Conservation (phyloP, 176 grass and related monocot genomes). For the Leersia perrieri region DNA sequence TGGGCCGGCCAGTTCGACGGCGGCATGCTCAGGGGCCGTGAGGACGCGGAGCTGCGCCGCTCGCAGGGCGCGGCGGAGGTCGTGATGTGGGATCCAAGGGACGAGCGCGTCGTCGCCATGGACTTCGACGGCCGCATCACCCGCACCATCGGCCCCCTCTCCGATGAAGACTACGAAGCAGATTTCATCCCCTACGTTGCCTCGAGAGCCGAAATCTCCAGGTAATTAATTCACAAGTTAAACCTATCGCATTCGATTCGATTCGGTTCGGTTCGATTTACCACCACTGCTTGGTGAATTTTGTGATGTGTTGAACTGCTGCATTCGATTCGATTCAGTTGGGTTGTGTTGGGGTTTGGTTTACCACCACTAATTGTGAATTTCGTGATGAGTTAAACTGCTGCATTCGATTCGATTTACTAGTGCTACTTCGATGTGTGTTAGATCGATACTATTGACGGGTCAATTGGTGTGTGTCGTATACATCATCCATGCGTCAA, state of each 20-base stretch:
- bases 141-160: not conserved
- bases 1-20: not conserved
- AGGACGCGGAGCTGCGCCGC: conserved; percentile 20
- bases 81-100: conserved; percentile 27
- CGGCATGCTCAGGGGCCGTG: not conserved
- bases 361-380: no score
- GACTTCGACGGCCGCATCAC: conserved; percentile 30
- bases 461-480: no score
- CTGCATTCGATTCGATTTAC: no score
- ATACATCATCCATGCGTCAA: no score
- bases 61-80: conserved; percentile 44
- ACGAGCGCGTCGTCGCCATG: conserved; percentile 29
- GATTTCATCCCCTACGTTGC: conserved; percentile 63
- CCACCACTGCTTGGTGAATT: not conserved
- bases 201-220: conserved; percentile 29
- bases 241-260: not conserved
- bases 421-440: no score
- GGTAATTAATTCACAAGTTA: conserved; percentile 17
- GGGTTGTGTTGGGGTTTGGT: no score
- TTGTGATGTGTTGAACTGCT: not conserved
- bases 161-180: not conserved
- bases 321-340: no score
- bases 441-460: no score
- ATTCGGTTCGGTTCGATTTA: not conserved
- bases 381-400: no score